phyloP scores from a whole-genome alignment of 2,329 filamentous ascomycete species.

The Blumeria graminis region DNA sequence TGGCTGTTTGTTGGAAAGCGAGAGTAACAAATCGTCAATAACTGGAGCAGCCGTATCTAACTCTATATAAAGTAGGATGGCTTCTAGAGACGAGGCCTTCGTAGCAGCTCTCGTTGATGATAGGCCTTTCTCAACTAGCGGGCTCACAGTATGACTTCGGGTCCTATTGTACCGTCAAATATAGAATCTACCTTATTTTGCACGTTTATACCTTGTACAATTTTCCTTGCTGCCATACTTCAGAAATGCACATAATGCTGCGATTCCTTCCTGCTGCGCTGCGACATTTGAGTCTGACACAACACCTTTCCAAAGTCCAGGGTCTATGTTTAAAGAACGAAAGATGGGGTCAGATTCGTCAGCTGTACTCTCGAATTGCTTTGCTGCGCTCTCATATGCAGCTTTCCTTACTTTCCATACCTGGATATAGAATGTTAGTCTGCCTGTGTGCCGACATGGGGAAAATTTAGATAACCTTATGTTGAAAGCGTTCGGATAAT shows the following conservation, averaged over 20 bases:
- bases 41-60: conserved; percentile 66
- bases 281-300: conserved; percentile 91
- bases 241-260: conserved; percentile 70
- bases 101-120: conserved; percentile 69
- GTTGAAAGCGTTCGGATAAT: conserved; percentile 54
- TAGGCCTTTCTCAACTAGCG: conserved; percentile 79
- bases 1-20: conserved; percentile 67
- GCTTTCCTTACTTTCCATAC: conserved; percentile 93
- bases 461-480: conserved; percentile 33
- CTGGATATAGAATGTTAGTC: conserved; percentile 18
- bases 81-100: conserved; percentile 70
- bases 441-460: too few species aligned
- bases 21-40: conserved; percentile 71
- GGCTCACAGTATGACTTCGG: conserved; percentile 45
- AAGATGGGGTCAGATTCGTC: conserved; percentile 74
- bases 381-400: conserved; percentile 78
- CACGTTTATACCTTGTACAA: conserved; percentile 36
- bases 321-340: conserved; percentile 64
- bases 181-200: background rate
- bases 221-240: conserved; percentile 70
- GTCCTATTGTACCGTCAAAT: conserved; percentile 26
- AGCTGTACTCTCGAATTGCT: conserved; percentile 62
- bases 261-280: conserved; percentile 80
- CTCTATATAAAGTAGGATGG: conserved; percentile 71
- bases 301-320: conserved; percentile 72